Conservation (phyloP, 129 eudicot species). For the Scalesia atractyloides region DNA sequence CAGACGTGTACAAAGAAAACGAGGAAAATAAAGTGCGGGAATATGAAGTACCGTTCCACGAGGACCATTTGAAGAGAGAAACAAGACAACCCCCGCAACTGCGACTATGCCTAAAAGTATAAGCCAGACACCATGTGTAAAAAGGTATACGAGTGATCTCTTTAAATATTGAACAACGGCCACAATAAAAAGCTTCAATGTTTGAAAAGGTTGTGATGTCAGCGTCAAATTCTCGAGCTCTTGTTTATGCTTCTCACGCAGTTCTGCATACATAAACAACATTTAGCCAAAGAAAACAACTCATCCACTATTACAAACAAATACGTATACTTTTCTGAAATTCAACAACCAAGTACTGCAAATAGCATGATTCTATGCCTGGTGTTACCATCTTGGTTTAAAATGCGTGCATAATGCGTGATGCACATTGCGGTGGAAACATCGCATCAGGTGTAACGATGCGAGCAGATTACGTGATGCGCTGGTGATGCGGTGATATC, state of each 20-base stretch:
- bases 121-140: conserved; percentile 46
- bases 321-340: too few species aligned
- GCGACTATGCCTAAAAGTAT: conserved; percentile 33
- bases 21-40: neutral
- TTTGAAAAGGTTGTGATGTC: conserved; percentile 45
- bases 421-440: too few species aligned
- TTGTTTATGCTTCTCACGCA: conserved; percentile 46
- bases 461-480: too few species aligned
- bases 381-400: too few species aligned
- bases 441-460: too few species aligned
- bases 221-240: conserved; percentile 52
- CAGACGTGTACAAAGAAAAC: neutral
- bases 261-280: conserved; percentile 29
- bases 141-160: conserved; percentile 31
- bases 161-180: conserved; percentile 44
- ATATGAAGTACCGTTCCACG: conserved; percentile 44
- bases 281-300: too few species aligned
- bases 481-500: too few species aligned
- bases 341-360: too few species aligned
- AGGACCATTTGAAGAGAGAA: conserved; percentile 35
- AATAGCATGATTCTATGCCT: too few species aligned
- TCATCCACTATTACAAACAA: too few species aligned
- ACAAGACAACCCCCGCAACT: conserved; percentile 31
- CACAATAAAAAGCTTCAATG: conserved; percentile 44
- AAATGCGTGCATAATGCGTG: too few species aligned